Percentiles rank a stretch among this genome's conserved stretches.
Evolutionary conservation across 1,139 yeast genomes (phyloP).

Genomic region (Zygoascus meyerae): DNA sequence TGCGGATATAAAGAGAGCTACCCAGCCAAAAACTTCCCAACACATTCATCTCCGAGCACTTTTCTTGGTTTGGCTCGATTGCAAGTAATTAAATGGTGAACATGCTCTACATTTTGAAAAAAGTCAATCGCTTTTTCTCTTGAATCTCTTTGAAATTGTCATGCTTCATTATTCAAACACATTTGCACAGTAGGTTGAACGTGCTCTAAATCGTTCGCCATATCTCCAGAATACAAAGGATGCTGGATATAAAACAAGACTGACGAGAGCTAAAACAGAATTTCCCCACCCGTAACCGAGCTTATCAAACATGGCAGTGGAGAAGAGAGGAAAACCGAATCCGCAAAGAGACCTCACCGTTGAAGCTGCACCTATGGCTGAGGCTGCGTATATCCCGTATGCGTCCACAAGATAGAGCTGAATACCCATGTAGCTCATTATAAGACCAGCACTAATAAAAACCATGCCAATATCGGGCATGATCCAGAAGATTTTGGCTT

Average conservation of each 20-base stretch:
- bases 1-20: too few species aligned
- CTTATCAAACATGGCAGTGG: constrained; percentile 28
- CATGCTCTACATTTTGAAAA: too few species aligned
- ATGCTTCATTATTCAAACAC: background rate
- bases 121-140: too few species aligned
- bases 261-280: constrained; percentile 47
- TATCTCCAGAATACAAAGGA: constrained; percentile 46
- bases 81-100: too few species aligned
- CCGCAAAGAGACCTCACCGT: constrained; percentile 55
- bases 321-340: constrained; percentile 41
- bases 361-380: constrained; percentile 52
- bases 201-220: constrained; percentile 43
- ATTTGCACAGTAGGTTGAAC: constrained; percentile 14
- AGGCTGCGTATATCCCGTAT: constrained; percentile 57
- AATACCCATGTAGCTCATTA: constrained; percentile 51
- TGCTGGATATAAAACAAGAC: constrained; percentile 45
- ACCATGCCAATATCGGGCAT: constrained; percentile 52
- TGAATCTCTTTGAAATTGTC: too few species aligned
- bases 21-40: too few species aligned
- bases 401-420: constrained; percentile 57
- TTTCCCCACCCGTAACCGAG: constrained; percentile 61
- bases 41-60: too few species aligned
- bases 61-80: too few species aligned
- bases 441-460: constrained; percentile 49
- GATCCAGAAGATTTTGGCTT: constrained; percentile 44